Evolutionary conservation across 306 rosid genomes (phyloP), one percentile per base, ranked within the genome.

Genomic region (Pachyrhizus erosus): DNA sequence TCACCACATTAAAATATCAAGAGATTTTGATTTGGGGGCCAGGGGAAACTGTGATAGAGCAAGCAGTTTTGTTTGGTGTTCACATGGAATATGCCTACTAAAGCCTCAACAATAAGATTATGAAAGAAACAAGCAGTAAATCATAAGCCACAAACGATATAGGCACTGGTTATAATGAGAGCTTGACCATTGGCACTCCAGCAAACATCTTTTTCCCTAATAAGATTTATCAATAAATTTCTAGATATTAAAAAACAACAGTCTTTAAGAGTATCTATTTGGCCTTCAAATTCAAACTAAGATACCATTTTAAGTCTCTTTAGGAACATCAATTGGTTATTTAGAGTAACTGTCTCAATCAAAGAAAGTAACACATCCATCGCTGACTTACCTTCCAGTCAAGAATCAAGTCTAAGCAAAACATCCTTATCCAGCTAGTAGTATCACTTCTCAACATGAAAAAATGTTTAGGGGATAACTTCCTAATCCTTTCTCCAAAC

Each of bases 1-100:
- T 73, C 46, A 52, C 67, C 67, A 33, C 17, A 34, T 40, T 33
- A 29, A 33, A 65, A 52, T 40, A 79, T 65, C 55, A 66, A 40
- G 9, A 39, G n/a, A 37, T 18, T 65, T 29, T 17, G 13, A 17
- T 5, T 20, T n/a, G 57, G 57, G 39, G 39, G 6, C 7, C 4
- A 5, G 23, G 18, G 57, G 15, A 3, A 9, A 42, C 46, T 8
- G 14, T 42, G 46, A 46, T 5, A 46, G 55, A 46, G 52, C n/a
- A 46, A 46, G 52, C n/a, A 46, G 20, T 49, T 13, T 46, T 51
- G 58, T n/a, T 51, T n/a, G 58, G 11, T 5, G 20, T 14, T 48
- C 54, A 48, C 39, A 34, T 6, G 39, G 39, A 34, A 43, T 43
- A 64, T 31, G 9, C 21, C 23, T 34, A 17, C 6, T 34, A 66